Evolutionary conservation across 768 basidiomycete genomes (phyloP), one percentile per base, ranked within the genome.

Genomic region (Dioszegia aurantiaca): DNA sequence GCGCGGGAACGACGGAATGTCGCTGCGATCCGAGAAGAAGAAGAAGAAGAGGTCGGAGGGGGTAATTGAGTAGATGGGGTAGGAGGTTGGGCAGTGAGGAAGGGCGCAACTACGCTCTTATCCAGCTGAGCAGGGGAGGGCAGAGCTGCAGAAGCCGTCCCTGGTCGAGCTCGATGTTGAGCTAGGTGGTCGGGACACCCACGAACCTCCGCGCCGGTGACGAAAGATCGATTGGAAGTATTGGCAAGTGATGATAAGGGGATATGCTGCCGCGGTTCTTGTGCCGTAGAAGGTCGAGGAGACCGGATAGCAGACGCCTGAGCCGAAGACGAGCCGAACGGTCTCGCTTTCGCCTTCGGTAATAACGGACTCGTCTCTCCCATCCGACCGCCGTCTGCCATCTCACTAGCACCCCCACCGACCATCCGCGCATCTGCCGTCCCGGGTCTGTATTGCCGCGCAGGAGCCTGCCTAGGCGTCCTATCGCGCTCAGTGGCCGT

Each of bases 1-100:
- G 51, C 51, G 3, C 51, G 36, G 26, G 51, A 36, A 8, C 51
- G 36, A 27, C 51, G 31, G 21, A 53, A 53, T 11, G 51, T 26
- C 5, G 51, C 16, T 19, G 30, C 10, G 21, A 45, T 9, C 23
- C 44, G 19, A 17, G 44, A 27, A 4, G 44, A 9, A 4, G 44
- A 14, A 9, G 44, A 26, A 9, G 26, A 24, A 26, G 26, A 6
- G 8, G 44, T 14, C 44, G 33, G 48, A 17, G 19, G 24, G 31
- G 14, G 46, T 28, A 6, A 21, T 30, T 33, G 33, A 47, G 27
- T 30, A n/a, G 46, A 28, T 47, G 51, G 37, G 23, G 51, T 40
- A 24, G 51, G 36, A 6, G 23, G 37, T 28, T 53, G 23, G 11
- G 28, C 12, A 16, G 37, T 23, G 10, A 53, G 17, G 36, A 53